Conservation (phyloP, 495 filamentous ascomycete species). For the Neurospora terricola region DNA sequence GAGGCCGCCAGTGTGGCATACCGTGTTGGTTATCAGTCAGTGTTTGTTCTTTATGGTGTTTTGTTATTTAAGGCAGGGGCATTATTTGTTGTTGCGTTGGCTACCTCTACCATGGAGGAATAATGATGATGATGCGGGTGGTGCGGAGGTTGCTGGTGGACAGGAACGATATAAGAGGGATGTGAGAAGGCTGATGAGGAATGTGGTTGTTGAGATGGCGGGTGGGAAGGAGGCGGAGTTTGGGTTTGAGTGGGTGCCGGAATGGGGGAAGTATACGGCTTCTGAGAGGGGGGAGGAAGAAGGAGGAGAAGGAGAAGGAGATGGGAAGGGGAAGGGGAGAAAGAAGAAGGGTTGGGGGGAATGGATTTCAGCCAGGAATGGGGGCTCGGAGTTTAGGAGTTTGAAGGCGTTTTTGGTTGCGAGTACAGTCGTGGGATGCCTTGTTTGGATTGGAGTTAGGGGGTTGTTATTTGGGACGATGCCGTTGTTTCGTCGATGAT, state of each 20-base stretch:
- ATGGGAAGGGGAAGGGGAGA: neutral
- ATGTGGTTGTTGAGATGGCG: conserved; percentile 10
- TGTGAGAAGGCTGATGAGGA: neutral
- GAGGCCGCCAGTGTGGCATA: conserved; percentile 47
- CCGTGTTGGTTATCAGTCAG: conserved; percentile 53
- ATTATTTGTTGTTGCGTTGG: neutral
- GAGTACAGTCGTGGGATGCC: neutral
- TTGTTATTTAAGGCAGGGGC: conserved; percentile 36
- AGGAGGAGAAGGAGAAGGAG: neutral
- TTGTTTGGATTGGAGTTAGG: neutral
- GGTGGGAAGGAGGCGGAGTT: conserved; percentile 38
- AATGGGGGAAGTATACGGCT: conserved; percentile 14
- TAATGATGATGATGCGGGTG: conserved; percentile 10
- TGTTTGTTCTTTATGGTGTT: conserved; percentile 52
- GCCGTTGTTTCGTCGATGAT: neutral
- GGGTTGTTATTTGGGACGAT: neutral
- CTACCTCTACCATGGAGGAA: neutral
- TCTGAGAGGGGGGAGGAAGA: conserved; percentile 1
- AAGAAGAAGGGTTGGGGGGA: neutral
- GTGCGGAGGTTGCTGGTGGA: conserved; percentile 24
- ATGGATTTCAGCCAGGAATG: neutral
- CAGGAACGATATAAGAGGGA: neutral
- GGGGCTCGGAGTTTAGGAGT: neutral
- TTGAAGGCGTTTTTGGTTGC: neutral
- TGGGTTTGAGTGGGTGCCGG: conserved; percentile 57